Evolutionary conservation across 345 rosid species (phyloP).

Genomic region (Combretum micranthum): DNA sequence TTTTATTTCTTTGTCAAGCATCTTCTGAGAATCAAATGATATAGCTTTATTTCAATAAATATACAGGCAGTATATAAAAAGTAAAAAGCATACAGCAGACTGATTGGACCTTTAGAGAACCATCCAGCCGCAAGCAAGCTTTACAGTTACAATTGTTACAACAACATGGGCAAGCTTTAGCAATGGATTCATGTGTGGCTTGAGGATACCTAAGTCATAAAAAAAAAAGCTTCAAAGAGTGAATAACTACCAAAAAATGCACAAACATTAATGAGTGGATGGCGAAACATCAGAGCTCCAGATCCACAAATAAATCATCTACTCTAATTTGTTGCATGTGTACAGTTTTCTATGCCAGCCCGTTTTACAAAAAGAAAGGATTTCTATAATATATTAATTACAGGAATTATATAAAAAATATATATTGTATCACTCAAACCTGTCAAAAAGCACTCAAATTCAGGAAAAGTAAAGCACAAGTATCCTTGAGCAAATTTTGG

Average conservation of each 20-base stretch:
- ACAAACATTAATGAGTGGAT: not conserved
- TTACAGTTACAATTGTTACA: slow-evolving; percentile 28
- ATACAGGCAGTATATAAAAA: not conserved
- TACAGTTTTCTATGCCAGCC: no score
- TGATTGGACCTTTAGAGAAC: slow-evolving; percentile 17
- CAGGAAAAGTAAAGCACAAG: no score
- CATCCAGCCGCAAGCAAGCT: slow-evolving; percentile 23
- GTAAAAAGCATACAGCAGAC: not conserved
- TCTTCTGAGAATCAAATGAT: slow-evolving; percentile 3
- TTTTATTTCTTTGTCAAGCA: not conserved
- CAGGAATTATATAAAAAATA: no score
- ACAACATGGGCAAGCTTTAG: slow-evolving; percentile 29
- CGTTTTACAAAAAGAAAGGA: no score
- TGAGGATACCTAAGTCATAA: slow-evolving; percentile 22
- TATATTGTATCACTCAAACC: no score
- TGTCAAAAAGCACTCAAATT: no score
- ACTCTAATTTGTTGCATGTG: no score
- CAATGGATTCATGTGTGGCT: slow-evolving; percentile 17
- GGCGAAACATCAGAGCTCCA: no score
- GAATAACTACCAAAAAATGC: not conserved
- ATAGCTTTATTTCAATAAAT: not conserved
- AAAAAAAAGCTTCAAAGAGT: not conserved
- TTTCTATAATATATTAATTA: no score
- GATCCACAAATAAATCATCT: no score
- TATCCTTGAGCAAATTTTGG: no score